Base-by-base conservation (phyloP, 106 monocot genomes). In the Dactylorhiza incarnata region DNA sequence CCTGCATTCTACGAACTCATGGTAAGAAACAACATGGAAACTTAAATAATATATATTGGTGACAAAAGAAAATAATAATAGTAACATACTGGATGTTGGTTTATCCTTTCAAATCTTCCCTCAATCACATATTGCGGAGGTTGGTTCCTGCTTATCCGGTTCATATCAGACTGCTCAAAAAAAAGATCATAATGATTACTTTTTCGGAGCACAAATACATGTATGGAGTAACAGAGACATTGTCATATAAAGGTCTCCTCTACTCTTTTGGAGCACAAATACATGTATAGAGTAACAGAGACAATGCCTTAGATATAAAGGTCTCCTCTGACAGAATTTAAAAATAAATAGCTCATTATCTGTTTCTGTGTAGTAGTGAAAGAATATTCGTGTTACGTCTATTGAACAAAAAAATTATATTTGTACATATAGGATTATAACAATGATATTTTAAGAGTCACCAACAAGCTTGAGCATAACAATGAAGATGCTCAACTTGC, bases 21-120 rank as follows among this genome's bases (percentile, higher is more conserved):
- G 12, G 45, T 5, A 79, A 20, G 77, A 66, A 24, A 54, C 66
- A 24, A 54, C 66, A 37, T 69, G 55, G 45, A 5, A 71, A 14
- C 49, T 51, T 51, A 5, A 80, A 56, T 4, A 59, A 51, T 68
- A 70, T 6, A 37, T 67, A 52, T 23, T 52, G 11, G 61, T 74
- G 23, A 2, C 24, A 68, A 76, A 65, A 52, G 9, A n/a, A 37
- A 85, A 58, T 70, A 12, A 10, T 73, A 59, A 24, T 15, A 78
- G 22, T 43, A 17, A 69, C 84, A 53, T 84, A 95, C 95, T 80
- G 93, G 96, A 83, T 97, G 93, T 75, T 97, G 93, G 71, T 97
- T 97, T 67, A 97, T 87, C 65, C 96, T 90, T 83, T 93, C 93
- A 82, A 93, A 97, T 71, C 89, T 87, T 79, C 91, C 85, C 25